Evolutionary conservation across 257 asterid species (phyloP).

Genomic region (Solanum megistacrolobum): DNA sequence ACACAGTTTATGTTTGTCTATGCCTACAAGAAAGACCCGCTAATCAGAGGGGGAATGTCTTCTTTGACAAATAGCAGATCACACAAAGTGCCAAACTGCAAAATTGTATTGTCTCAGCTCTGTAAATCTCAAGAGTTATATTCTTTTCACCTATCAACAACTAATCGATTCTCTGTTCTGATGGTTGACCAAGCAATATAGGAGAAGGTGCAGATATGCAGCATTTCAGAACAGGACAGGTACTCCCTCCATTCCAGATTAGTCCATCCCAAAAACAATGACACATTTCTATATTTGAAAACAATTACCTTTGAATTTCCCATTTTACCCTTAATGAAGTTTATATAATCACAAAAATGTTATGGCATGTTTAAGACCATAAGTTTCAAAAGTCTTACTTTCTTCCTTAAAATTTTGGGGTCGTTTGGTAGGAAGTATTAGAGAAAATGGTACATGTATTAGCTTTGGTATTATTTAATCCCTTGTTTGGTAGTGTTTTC

Average conservation of each 20-base stretch:
- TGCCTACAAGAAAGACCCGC: neutral
- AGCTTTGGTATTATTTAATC: neutral
- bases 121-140: neutral
- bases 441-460: neutral
- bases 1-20: neutral
- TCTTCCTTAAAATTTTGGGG: neutral
- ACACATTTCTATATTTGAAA: neutral
- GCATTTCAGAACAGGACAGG: neutral
- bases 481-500: neutral
- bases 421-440: neutral
- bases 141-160: neutral
- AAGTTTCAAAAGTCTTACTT: neutral
- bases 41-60: neutral
- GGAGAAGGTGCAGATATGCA: neutral
- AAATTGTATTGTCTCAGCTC: neutral
- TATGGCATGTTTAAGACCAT: neutral
- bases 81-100: neutral
- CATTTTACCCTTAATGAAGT: neutral
- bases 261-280: neutral
- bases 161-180: neutral
- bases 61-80: neutral
- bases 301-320: neutral
- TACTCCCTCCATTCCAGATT: neutral
- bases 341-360: neutral
- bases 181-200: neutral